These are phyloP conservation scores for Akebia trifoliata DNA, from an alignment of 164 flowering plant genomes.

Conservation along the genomic window DNA sequence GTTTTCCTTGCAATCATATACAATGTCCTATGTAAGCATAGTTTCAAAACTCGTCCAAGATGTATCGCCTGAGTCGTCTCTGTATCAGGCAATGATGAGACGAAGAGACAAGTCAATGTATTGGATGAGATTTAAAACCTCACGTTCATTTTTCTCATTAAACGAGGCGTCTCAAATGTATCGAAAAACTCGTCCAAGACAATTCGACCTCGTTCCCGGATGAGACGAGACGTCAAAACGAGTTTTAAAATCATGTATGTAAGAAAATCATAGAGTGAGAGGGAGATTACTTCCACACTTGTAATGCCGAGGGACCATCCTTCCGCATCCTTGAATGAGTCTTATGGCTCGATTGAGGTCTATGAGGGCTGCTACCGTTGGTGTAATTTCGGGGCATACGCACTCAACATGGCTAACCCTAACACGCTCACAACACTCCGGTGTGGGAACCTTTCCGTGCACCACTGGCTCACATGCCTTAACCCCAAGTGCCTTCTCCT, in stretches of 20 bases:
- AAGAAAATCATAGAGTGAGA: neutral
- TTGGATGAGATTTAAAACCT: too few relatives aligned
- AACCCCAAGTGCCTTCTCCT: constrained; percentile 16
- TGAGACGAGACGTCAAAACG: too few relatives aligned
- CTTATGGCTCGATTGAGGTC: constrained; percentile 21
- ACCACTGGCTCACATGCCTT: constrained; percentile 22
- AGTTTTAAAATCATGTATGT: neutral
- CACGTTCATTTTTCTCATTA: too few relatives aligned
- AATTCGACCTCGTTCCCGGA: too few relatives aligned
- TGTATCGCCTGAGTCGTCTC: too few relatives aligned
- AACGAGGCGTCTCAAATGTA: too few relatives aligned
- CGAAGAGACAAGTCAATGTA: too few relatives aligned
- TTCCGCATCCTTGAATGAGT: constrained; percentile 35
- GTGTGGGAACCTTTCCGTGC: constrained; percentile 20
- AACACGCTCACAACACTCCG: constrained; percentile 23
- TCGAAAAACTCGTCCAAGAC: too few relatives aligned
- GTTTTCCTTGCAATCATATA: too few relatives aligned
- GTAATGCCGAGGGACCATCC: constrained; percentile 36
- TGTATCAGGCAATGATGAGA: too few relatives aligned
- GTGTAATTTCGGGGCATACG: constrained; percentile 29
- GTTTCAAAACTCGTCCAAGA: too few relatives aligned
- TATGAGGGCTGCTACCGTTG: constrained; percentile 25
- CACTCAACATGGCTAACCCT: constrained; percentile 28
- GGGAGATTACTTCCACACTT: constrained; percentile 34
- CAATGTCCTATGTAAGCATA: too few relatives aligned